These are phyloP conservation scores for Heimioporus sp. DNA, from an alignment of 768 basidiomycete species.

Conservation along the genomic window DNA sequence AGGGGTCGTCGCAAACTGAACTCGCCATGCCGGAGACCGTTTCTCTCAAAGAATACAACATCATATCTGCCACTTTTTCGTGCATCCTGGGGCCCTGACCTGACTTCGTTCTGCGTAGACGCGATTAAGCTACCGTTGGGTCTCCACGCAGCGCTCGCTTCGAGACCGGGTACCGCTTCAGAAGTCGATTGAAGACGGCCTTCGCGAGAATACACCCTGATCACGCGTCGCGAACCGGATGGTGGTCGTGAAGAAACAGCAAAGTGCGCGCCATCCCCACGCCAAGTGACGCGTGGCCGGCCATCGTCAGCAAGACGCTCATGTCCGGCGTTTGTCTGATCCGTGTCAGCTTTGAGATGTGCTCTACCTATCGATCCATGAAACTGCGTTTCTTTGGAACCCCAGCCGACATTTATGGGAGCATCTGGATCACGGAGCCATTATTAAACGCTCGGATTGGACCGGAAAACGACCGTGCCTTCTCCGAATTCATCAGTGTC, in stretches of 20 bases:
- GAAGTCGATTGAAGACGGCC: constrained; percentile 80
- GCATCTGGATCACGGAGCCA: constrained; percentile 50
- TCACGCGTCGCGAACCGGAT: constrained; percentile 18
- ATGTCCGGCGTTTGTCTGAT: constrained; percentile 38
- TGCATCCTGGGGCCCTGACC: constrained; percentile 65
- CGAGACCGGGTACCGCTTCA: constrained; percentile 79
- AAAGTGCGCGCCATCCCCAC: constrained; percentile 90
- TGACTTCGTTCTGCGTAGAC: constrained; percentile 71
- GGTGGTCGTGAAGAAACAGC: constrained; percentile 74
- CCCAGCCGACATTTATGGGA: constrained; percentile 97
- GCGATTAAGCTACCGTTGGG: constrained; percentile 88
- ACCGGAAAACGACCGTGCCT: constrained; percentile 43
- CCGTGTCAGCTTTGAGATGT: constrained; percentile 51
- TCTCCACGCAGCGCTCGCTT: constrained; percentile 78
- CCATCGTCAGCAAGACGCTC: constrained; percentile 70
- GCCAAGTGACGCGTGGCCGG: constrained; percentile 80
- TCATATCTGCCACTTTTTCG: constrained; percentile 74
- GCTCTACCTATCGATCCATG: constrained; percentile 92
- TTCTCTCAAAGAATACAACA: constrained; percentile 92
- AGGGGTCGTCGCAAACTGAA: constrained; percentile 56
- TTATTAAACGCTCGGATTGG: constrained; percentile 2
- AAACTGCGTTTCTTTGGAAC: constrained; percentile 94
- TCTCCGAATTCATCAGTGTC: constrained; percentile 81
- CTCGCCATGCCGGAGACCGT: constrained; percentile 90
- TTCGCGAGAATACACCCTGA: constrained; percentile 38